phyloP scores from a whole-genome alignment of 495 filamentous ascomycete species.

The Neurospora terricola region DNA sequence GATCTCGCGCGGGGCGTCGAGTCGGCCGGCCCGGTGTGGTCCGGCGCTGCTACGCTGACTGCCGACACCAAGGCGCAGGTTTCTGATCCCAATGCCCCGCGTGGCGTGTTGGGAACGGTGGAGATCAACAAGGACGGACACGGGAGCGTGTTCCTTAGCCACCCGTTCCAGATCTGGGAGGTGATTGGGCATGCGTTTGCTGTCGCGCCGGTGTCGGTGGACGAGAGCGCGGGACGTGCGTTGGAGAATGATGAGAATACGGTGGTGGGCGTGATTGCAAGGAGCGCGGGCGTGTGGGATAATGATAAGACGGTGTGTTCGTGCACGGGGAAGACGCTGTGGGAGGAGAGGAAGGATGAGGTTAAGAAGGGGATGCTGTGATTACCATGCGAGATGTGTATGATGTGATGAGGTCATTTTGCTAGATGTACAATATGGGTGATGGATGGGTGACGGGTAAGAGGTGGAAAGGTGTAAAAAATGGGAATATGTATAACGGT shows the following conservation, averaged over 20 bases:
- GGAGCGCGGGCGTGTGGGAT: constrained; percentile 94
- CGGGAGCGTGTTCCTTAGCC: constrained; percentile 70
- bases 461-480: background rate
- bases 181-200: constrained; percentile 87
- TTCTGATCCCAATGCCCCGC: constrained; percentile 18
- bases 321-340: constrained; percentile 94
- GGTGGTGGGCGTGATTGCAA: constrained; percentile 82
- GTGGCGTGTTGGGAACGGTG: constrained; percentile 65
- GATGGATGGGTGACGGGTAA: background rate
- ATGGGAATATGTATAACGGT: background rate
- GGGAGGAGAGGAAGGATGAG: constrained; percentile 92
- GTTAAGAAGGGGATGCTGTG: constrained; percentile 76
- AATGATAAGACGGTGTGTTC: constrained; percentile 95
- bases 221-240: constrained; percentile 39
- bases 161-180: constrained; percentile 83
- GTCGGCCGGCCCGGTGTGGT: constrained; percentile 80
- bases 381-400: constrained; percentile 4
- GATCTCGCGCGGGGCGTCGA: constrained; percentile 76
- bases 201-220: constrained; percentile 63
- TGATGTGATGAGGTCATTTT: background rate
- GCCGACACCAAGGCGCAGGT: constrained; percentile 8
- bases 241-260: constrained; percentile 67
- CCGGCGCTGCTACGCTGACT: constrained; percentile 14
- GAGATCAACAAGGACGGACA: constrained; percentile 57
- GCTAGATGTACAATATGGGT: background rate